phyloP scores from a whole-genome alignment of 495 filamentous ascomycete species.

The Lophiotrema nucula region DNA sequence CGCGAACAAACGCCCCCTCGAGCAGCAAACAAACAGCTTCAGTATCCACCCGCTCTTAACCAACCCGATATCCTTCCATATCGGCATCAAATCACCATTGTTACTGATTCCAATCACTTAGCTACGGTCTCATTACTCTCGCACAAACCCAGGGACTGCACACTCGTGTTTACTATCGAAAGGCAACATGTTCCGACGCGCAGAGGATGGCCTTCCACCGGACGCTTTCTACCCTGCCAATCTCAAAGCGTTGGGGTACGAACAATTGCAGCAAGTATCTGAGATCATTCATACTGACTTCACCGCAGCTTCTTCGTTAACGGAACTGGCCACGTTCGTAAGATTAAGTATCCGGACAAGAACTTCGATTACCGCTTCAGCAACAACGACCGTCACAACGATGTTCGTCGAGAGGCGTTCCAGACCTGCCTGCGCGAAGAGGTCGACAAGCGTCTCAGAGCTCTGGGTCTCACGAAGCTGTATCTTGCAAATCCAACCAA shows the following conservation, averaged over 20 bases:
- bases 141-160: too few species aligned
- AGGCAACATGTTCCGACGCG: conserved; percentile 65
- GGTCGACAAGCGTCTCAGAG: conserved; percentile 59
- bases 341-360: conserved; percentile 60
- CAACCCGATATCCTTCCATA: too few species aligned
- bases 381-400: conserved; percentile 69
- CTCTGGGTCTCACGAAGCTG: conserved; percentile 54
- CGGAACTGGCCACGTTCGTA: conserved; percentile 67
- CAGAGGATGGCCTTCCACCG: conserved; percentile 60
- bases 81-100: too few species aligned
- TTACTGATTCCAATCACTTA: too few species aligned
- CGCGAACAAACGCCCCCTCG: too few species aligned
- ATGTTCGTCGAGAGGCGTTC: conserved; percentile 65
- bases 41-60: too few species aligned
- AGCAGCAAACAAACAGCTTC: too few species aligned
- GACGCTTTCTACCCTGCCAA: conserved; percentile 65
- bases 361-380: conserved; percentile 72
- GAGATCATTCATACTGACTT: conserved; percentile 2
- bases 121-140: too few species aligned
- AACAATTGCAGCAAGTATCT: too few species aligned
- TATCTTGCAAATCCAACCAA: conserved; percentile 56
- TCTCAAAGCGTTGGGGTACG: conserved; percentile 69
- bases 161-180: neutral
- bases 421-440: conserved; percentile 65
- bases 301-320: conserved; percentile 43